Base-by-base conservation (phyloP, 2,329 filamentous ascomycete genomes). In the Apiospora aurea region DNA sequence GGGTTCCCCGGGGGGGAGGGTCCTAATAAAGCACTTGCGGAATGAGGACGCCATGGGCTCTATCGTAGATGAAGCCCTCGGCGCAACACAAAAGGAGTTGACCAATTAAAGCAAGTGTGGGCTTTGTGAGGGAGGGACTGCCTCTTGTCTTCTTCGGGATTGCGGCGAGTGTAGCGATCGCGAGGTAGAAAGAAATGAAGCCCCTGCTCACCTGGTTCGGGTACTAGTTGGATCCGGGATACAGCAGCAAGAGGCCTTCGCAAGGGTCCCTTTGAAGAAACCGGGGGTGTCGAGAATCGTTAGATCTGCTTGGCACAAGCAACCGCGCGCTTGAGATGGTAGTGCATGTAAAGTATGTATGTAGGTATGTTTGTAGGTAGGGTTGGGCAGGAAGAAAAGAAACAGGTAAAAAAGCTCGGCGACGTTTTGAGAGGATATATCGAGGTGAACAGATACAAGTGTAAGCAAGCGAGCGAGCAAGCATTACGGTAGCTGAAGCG, bases 161-260 rank as follows among this genome's bases (percentile, higher is more conserved):
- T 64, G 57, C 57, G 57, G 57, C 57, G 29, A 41, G 57, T n/a
- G 57, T 64, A n/a, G 13, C 34, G 34, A 64, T 41, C n/a, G 34
- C n/a, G 57, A 64, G 57, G 57, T 21, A 64, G 57, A 64, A 64
- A n/a, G 34, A 64, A 64, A 64, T 64, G 57, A 64, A 41, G 34
- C 34, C 57, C 57, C 11, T 64, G 34, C 57, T 64, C 57, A 64
- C 57, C 57, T 64, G 34, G 57, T 64, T 41, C 11, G 57, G 57
- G 34, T 64, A 41, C 57, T 64, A 24, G 41, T 34, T n/a, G 34
- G 57, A 41, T n/a, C 57, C 34, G 34, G 57, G 11, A 64, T 64
- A 64, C 26, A 29, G 26, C 26, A 29, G 26, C 26, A 34, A 16
- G n/a, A 41, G 34, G 10, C 18, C 34, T 38, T 41, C 34, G 18